Base-by-base conservation (phyloP, 257 asterid genomes). In the Penstemon newberryi region DNA sequence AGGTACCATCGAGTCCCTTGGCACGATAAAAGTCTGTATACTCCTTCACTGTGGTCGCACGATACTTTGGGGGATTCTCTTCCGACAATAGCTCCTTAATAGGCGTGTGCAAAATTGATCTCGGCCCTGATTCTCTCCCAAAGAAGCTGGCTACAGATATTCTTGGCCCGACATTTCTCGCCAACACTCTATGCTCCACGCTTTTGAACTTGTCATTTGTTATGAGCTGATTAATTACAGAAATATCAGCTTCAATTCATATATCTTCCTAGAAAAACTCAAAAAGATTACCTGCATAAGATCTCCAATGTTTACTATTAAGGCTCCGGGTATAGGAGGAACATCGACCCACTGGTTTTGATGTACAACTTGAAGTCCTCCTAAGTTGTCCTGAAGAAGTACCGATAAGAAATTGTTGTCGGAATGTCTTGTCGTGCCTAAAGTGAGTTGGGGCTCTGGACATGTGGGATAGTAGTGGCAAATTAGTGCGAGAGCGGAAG, bases 131-230 rank as follows among this genome's bases (percentile, higher is more conserved):
- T 10, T 33, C 39, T 49, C 76, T 46, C 55, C 72, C 66, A 8
- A 87, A 79, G 76, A 84, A 84, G 76, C 85, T 57, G 41, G 95
- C 86, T n/a, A 52, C 56, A 59, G 82, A 82, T 15, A 76, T 67
- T 70, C 82, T 70, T 44, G 84, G 84, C 15, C 86, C 80, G 3
- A 55, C 12, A 9, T 57, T 46, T 18, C 60, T 78, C 0, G 76
- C 33, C 11, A 78, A 8, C 15, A 76, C 81, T 59, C 80, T 73
- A 45, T 82, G 86, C 3, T 57, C 39, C 5, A 58, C 53, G 12
- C 83, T 81, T 56, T 58, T 75, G 72, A 66, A 8, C 54, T 49
- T 49, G 54, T 25, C 33, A 25, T 25, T 25, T 25, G 33, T 25
- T 25, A 25, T 25, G 33, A 25, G 33, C 33, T 25, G 33, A 25